Base-by-base conservation (phyloP, 352 stramenopile genomes). In the Peronospora farinosa region DNA sequence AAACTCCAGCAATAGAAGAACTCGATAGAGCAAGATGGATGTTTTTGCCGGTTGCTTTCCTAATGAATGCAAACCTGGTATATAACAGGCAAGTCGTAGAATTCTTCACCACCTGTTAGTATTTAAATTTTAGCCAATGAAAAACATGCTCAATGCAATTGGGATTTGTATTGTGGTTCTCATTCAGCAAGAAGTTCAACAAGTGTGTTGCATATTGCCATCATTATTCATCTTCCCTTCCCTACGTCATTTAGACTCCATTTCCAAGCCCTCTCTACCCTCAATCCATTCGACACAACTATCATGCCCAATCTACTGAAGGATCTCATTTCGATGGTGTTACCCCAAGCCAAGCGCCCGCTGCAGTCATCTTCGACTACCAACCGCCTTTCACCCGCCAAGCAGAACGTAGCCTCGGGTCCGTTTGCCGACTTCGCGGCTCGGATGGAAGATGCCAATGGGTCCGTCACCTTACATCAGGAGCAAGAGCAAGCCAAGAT, bases 241-340 rank as follows among this genome's bases (percentile, higher is more conserved):
- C n/a, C 79, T 39, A 38, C 35, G 66, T 72, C 40, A 47, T 51
- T n/a, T 27, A 47, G 42, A 4, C 17, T 28, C 17, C 33, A 52
- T 16, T 4, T 5, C 17, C 16, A 23, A 8, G 7, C 11, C 27
- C n/a, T 35, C 12, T 36, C 16, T 7, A 15, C 13, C 15, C 62
- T 17, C 38, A 41, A 16, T 41, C 42, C 27, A 5, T 1, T 27
- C 28, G 8, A 38, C 17, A 28, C 37, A n/a, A 1, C 31, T 17
- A 60, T 21, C 23, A 88, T 84, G 70, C 61, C 70, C 41, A 74
- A 56, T 44, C 52, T 61, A 31, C 56, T 81, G 23, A 66, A 65
- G 68, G 72, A 79, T 36, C 47, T 82, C 57, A 55, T 70, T 48
- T 60, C 58, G 28, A 62, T 63, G 50, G 41, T 73, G 48, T 57